These are phyloP conservation scores for Adiantum capillusveneris DNA, from an alignment of 75 land plant species.

Conservation along the genomic window DNA sequence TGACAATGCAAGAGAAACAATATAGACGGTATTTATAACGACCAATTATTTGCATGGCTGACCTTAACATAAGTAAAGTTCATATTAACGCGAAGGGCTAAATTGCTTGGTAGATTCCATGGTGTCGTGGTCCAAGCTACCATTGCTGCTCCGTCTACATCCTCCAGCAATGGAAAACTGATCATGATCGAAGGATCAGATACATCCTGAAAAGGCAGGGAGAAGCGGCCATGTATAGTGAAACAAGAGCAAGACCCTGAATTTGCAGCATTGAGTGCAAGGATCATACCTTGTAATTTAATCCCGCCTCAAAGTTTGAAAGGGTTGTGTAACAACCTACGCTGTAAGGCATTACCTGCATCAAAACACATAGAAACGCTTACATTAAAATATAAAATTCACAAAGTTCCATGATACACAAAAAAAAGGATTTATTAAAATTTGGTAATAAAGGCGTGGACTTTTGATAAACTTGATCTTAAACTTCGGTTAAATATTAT, in stretches of 20 bases:
- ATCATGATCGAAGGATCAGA: conserved; percentile 93
- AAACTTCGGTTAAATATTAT: too few relatives aligned
- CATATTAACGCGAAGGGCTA: conserved; percentile 88
- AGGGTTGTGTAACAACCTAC: conserved; percentile 90
- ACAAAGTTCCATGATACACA: too few relatives aligned
- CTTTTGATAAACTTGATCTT: too few relatives aligned
- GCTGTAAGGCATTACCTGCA: conserved; percentile 99
- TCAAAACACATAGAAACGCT: too few relatives aligned
- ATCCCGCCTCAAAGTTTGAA: conserved; percentile 87
- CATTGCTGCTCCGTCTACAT: conserved; percentile 59
- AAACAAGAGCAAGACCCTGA: too few relatives aligned
- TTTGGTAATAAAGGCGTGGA: too few relatives aligned
- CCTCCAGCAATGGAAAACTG: conserved; percentile 73
- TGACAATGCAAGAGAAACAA: too few relatives aligned
- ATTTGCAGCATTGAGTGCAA: not conserved
- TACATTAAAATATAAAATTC: too few relatives aligned
- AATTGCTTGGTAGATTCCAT: conserved; percentile 96
- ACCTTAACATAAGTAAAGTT: conserved; percentile 83
- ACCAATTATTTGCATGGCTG: conserved; percentile 1
- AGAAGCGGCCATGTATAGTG: not conserved
- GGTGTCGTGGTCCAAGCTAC: conserved; percentile 99
- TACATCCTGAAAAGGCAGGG: conserved; percentile 53
- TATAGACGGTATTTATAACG: too few relatives aligned
- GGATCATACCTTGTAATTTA: conserved; percentile 63
- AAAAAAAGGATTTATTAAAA: too few relatives aligned